Percentiles rank a stretch among this genome's conserved stretches.
Conservation (phyloP, 2,329 filamentous ascomycete species). For the Pyrenochaeta sp. region DNA sequence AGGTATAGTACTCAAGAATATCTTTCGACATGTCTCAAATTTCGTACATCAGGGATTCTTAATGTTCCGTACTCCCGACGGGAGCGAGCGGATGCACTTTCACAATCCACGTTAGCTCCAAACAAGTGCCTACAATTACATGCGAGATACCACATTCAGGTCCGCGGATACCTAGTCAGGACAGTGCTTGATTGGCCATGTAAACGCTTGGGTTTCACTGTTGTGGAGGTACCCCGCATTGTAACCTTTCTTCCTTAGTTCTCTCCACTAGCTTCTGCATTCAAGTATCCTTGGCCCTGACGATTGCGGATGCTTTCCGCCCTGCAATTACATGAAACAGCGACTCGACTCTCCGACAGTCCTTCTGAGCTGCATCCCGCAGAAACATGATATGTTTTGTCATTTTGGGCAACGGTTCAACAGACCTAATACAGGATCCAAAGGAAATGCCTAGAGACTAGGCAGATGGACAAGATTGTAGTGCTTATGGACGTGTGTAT, state of each 20-base stretch:
- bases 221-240: slow-evolving; percentile 8
- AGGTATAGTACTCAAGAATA: neutral
- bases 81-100: neutral
- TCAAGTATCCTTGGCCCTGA: neutral
- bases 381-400: neutral
- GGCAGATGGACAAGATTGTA: neutral
- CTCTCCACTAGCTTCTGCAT: neutral
- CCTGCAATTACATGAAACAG: neutral
- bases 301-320: neutral
- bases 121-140: neutral
- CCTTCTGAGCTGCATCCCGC: slow-evolving; percentile 1
- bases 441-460: neutral
- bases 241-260: neutral
- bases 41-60: no score
- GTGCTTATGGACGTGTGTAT: neutral
- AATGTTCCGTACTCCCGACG: no score
- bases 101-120: neutral
- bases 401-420: neutral
- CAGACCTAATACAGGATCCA: neutral
- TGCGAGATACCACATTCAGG: neutral
- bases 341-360: slow-evolving; percentile 3
- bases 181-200: neutral
- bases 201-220: neutral
- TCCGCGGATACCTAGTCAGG: neutral
- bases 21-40: no score